Conservation (phyloP, 78 protist species). For the Speleostelium caveatum region DNA sequence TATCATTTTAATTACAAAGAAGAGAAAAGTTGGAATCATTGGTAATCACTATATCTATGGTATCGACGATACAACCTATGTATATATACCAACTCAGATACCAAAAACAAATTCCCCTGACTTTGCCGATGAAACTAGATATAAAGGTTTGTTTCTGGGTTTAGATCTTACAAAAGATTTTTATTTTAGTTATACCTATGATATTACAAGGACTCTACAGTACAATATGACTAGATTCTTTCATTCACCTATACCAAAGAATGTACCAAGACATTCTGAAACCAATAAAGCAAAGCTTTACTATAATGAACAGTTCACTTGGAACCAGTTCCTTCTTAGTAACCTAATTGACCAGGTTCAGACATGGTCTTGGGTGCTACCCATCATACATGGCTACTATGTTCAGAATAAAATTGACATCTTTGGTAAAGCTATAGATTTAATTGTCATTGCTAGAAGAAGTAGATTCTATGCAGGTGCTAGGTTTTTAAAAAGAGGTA, state of each 20-base stretch:
- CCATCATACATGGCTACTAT: constrained; percentile 93
- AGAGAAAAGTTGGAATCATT: constrained; percentile 87
- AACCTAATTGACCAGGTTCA: constrained; percentile 4
- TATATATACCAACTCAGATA: constrained; percentile 62
- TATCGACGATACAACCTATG: constrained; percentile 76
- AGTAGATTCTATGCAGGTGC: constrained; percentile 97
- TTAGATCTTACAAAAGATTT: constrained; percentile 92
- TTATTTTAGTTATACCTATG: constrained; percentile 94
- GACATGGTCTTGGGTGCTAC: constrained; percentile 85
- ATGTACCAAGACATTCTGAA: neutral
- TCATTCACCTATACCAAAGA: constrained; percentile 51
- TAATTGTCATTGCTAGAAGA: constrained; percentile 96
- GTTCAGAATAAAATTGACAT: constrained; percentile 68
- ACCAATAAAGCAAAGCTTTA: neutral
- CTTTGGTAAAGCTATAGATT: constrained; percentile 57
- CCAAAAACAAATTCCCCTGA: constrained; percentile 49
- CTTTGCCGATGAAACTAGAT: constrained; percentile 71
- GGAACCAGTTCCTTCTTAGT: constrained; percentile 90
- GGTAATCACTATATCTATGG: constrained; percentile 90
- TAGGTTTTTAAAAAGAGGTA: constrained; percentile 97
- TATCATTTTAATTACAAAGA: constrained; percentile 88
- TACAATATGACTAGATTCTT: constrained; percentile 71
- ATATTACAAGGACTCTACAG: constrained; percentile 92
- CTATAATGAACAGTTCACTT: constrained; percentile 85
- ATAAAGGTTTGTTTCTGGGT: constrained; percentile 70